Percentiles rank a stretch among this genome's conserved stretches.
These are phyloP conservation scores for Tetrahymena elliotti DNA, from an alignment of 73 alveolate genomes.

Conservation along the genomic window DNA sequence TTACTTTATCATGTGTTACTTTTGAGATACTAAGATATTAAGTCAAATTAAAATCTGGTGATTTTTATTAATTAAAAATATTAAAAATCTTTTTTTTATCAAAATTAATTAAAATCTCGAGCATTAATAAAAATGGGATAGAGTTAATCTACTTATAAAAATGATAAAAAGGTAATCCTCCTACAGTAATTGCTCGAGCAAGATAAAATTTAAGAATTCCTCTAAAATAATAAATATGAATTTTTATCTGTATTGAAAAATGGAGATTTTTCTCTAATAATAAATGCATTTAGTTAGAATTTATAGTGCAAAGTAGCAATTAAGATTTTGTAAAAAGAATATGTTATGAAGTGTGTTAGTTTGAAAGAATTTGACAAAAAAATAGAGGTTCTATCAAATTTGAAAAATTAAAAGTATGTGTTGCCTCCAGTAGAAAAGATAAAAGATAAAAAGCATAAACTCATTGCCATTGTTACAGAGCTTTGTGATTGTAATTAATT, in stretches of 20 bases:
- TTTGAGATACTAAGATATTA: no score
- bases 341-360: background rate
- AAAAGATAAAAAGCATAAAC: background rate
- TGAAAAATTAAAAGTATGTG: background rate
- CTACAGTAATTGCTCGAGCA: no score
- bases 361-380: background rate
- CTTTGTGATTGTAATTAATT: background rate
- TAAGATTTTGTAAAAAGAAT: background rate
- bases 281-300: background rate
- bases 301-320: background rate
- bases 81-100: no score
- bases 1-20: no score
- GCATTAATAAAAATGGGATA: no score
- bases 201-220: background rate
- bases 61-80: no score
- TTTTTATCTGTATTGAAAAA: background rate
- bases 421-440: background rate
- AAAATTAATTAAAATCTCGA: no score
- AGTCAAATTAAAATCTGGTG: no score
- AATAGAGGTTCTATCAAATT: background rate
- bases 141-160: no score
- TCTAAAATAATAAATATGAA: background rate
- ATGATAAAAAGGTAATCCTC: no score
- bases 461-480: background rate
- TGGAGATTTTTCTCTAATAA: background rate